These are phyloP conservation scores for Zymoseptoria tritici DNA, from an alignment of 2,329 filamentous ascomycete species.

Conservation along the genomic window DNA sequence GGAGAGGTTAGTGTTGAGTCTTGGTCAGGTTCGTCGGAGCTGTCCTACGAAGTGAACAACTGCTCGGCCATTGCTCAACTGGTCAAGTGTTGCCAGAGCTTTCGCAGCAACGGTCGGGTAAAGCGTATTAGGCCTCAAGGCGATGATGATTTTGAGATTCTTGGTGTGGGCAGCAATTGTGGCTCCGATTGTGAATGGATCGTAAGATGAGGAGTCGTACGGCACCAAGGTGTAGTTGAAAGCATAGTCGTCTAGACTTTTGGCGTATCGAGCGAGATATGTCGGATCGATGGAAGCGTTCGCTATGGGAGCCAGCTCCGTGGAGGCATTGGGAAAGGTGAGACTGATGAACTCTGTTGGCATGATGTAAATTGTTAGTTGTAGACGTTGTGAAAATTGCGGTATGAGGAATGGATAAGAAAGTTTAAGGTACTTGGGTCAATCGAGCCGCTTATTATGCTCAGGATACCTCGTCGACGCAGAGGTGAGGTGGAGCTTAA, in stretches of 20 bases:
- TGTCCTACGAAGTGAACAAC: conserved; percentile 48
- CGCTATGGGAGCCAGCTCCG: conserved; percentile 48
- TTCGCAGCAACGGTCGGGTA: conserved; percentile 58
- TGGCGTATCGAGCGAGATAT: conserved; percentile 50
- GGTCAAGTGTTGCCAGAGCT: conserved; percentile 54
- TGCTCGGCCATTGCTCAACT: conserved; percentile 50
- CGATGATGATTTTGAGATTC: conserved; percentile 54
- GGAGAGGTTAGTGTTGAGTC: not conserved
- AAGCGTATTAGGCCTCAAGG: conserved; percentile 54
- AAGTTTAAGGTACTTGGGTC: not conserved
- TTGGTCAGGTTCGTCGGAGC: not conserved
- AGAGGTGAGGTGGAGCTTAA: not conserved
- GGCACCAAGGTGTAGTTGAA: conserved; percentile 58
- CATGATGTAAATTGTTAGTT: conserved; percentile 11
- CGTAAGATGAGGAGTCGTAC: conserved; percentile 49
- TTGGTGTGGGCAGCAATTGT: conserved; percentile 52
- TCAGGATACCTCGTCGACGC: not conserved
- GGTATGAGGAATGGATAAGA: not conserved
- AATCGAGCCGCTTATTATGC: not conserved
- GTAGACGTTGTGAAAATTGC: not conserved
- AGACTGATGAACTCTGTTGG: conserved; percentile 50
- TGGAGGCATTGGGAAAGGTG: conserved; percentile 51
- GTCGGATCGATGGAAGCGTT: conserved; percentile 48
- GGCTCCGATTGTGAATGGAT: conserved; percentile 53
- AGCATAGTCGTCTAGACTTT: conserved; percentile 51